Evolutionary conservation across 208 protist genomes (phyloP).

Genomic region (Wallacemonas collosoma): DNA sequence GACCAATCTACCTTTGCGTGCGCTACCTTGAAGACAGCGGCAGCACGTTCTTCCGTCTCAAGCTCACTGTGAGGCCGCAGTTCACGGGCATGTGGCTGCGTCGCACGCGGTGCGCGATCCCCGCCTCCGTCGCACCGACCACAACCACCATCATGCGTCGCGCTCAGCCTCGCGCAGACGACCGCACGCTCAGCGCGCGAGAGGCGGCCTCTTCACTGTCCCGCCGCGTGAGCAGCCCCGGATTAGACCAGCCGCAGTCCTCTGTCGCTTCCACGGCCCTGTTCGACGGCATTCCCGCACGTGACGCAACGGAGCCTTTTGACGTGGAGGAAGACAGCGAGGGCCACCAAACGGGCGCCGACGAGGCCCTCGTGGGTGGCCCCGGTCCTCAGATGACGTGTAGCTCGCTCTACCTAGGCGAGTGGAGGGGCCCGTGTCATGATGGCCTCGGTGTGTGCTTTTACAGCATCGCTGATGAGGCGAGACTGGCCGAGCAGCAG

Average conservation of each 20-base stretch:
- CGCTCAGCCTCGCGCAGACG: constrained; percentile 13
- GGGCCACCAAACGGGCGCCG: neutral
- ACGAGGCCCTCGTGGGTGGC: neutral
- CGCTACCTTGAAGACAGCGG: constrained; percentile 78
- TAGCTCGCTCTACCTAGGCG: constrained; percentile 74
- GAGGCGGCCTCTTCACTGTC: neutral
- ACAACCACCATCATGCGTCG: constrained; percentile 30
- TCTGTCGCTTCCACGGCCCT: neutral
- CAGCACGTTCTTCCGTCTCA: constrained; percentile 68
- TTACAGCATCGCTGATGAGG: constrained; percentile 51
- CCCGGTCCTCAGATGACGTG: constrained; percentile 22
- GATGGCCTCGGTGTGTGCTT: constrained; percentile 71
- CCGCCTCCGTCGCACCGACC: neutral
- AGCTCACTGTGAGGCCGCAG: constrained; percentile 33
- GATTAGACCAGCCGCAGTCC: no score
- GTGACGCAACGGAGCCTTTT: neutral
- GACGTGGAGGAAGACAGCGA: neutral
- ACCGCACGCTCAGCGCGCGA: neutral
- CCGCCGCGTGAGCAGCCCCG: no score
- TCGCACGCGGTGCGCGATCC: constrained; percentile 24
- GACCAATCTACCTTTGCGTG: constrained; percentile 66
- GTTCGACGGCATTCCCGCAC: neutral
- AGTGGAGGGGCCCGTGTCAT: constrained; percentile 61
- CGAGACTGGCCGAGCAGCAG: constrained; percentile 14
- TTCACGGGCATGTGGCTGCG: constrained; percentile 57